Evolutionary conservation across 805 yeast species (phyloP), one percentile per base, ranked within the genome.

Genomic region (Metschnikowia kofuensis): DNA sequence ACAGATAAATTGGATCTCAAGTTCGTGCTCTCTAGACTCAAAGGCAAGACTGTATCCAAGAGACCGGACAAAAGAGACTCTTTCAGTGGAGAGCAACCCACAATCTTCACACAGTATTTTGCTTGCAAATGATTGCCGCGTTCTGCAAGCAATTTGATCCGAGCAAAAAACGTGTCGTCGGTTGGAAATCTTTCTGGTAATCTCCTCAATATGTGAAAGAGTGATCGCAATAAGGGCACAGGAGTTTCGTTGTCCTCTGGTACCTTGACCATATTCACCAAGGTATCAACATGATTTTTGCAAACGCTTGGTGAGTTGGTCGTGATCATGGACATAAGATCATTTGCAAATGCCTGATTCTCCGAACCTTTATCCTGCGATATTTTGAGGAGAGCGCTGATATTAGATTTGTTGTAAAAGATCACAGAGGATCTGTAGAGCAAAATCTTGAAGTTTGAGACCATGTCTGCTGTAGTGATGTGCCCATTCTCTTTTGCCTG

Each of bases 321-420:
- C 0, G 95, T 82, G 2, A 87, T 78, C 38, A 78, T 72, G 49
- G 82, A 83, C 27, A 89, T 65, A 4, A 86, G 54, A 42, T 75
- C 80, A 47, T 81, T 78, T 0, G 90, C 76, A 28, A 66, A 54
- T 7, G 63, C 44, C 37, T 60, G 54, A 55, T 69, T 59, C 11
- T 64, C 55, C 40, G 64, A 60, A 6, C 56, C 45, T 2, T 63
- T 42, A 43, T 77, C 71, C 47, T 71, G 74, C 6, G 79, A 67
- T 34, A 72, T 58, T 15, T 67, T 73, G n/a, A 87, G 64, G 5
- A 87, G 65, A 14, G 79, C 72, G 0, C 77, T 65, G 15, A 89
- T 71, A 57, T 82, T 86, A 16, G 88, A 78, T 56, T 78, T 77
- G 67, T 89, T 90, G 65, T 77, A 85, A 21, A 84, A 60, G 3